Base-by-base conservation (phyloP, 2,329 filamentous ascomycete species). In the Akanthomyces dipterigenus region DNA sequence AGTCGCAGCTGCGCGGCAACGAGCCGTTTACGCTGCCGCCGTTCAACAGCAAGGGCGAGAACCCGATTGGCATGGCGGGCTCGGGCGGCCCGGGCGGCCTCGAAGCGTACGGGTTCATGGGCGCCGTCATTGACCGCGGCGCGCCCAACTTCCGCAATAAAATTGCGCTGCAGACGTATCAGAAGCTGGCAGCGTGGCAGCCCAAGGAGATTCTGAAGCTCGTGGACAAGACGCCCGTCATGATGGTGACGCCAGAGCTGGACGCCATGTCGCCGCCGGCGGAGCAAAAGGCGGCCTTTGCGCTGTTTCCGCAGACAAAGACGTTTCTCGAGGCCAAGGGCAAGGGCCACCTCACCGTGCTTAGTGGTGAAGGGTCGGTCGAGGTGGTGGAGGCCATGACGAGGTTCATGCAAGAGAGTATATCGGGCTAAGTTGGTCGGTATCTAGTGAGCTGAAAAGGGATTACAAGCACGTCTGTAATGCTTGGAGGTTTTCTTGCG, bases 281-380 rank as follows among this genome's bases (percentile, higher is more conserved):
- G 45, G 55, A 62, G 45, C 63, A 64, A 42, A 54, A 62, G 48
- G 55, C 60, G 4, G 51, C 60, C 1, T 61, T 63, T 53, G 57
- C 61, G n/a, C 22, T 38, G 0, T 46, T 57, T n/a, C 63, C 82
- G 91, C 70, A 83, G 96, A 55, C 53, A 3, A 55, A 55, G 11
- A 43, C 3, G 24, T 55, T 55, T 16, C 24, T 55, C 0, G 53
- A 55, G 24, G 53, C 53, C 24, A 55, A 55, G 53, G 53, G 53
- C 24, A 55, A 55, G 38, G 53, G 53, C 34, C 53, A 55, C 20
- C 24, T 55, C 5, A 55, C 53, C 8, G 53, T 55, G n/a, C 53
- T 55, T 11, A 55, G 53, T 12, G 53, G 53, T 9, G 53, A 55
- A 16, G 53, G 53, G 24, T 55, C 53, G 18, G 53, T 31, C 18